Evolutionary conservation across 139 green algal genomes (phyloP).

Genomic region (Edaphochlamys debaryana): DNA sequence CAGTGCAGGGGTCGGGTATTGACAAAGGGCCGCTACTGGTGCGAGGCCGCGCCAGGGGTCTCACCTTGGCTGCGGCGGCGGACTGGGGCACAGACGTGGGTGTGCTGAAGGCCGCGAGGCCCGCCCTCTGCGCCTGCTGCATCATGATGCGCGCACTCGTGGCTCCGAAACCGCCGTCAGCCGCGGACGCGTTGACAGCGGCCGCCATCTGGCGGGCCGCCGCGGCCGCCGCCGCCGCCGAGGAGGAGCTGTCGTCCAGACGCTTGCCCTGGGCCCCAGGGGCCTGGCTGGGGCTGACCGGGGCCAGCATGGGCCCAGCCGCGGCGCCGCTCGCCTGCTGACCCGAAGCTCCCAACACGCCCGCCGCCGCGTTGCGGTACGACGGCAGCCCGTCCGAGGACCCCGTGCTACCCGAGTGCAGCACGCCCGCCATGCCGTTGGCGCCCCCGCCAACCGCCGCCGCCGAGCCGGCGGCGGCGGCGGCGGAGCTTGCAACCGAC

Average conservation of each 20-base stretch:
- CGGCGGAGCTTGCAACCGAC: too few relatives aligned
- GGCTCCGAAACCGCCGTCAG: conserved; percentile 12
- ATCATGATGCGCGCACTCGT: conserved; percentile 35
- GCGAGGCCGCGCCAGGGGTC: too few relatives aligned
- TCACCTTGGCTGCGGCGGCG: conserved; percentile 12
- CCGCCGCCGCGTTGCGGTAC: conserved; percentile 60
- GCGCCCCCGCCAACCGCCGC: background rate
- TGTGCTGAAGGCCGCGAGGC: conserved; percentile 18
- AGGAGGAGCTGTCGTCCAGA: background rate
- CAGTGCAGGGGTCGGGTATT: too few relatives aligned
- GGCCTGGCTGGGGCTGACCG: background rate
- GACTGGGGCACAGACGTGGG: conserved; percentile 1
- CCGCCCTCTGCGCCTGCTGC: conserved; percentile 32
- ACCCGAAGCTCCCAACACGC: conserved; percentile 14
- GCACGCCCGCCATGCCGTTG: conserved; percentile 9
- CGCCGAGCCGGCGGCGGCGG: background rate
- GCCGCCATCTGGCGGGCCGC: conserved; percentile 11
- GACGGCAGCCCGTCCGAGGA: conserved; percentile 30
- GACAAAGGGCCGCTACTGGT: too few relatives aligned
- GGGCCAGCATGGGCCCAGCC: background rate
- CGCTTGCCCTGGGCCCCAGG: background rate
- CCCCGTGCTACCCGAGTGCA: conserved; percentile 18
- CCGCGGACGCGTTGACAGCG: background rate
- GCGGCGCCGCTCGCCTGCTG: background rate
- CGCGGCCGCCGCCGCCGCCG: background rate